phyloP scores from a whole-genome alignment of 345 rosid species.

The Microcos paniculata region DNA sequence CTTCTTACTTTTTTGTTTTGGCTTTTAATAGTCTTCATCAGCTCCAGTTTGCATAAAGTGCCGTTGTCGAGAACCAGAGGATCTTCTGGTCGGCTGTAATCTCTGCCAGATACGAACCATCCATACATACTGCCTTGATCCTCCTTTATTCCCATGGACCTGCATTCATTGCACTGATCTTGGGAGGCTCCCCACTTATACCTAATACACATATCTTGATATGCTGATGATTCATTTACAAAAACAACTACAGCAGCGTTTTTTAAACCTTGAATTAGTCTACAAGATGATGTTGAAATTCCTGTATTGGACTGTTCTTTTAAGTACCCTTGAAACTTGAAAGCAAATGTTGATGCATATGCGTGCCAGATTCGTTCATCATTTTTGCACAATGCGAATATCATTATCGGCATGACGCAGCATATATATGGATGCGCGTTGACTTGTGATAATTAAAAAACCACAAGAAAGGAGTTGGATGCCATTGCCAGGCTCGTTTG shows the following conservation, averaged over 20 bases:
- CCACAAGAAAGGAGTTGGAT: too few relatives aligned
- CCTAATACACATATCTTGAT: background rate
- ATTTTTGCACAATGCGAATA: too few relatives aligned
- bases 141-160: slow-evolving; percentile 77
- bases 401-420: too few relatives aligned
- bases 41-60: slow-evolving; percentile 61
- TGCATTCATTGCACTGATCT: slow-evolving; percentile 83
- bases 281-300: background rate
- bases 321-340: too few relatives aligned
- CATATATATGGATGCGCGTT: too few relatives aligned
- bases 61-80: slow-evolving; percentile 64
- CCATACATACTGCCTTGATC: slow-evolving; percentile 83
- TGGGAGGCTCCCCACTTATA: slow-evolving; percentile 37
- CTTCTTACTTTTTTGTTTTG: background rate
- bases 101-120: slow-evolving; percentile 59
- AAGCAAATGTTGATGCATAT: too few relatives aligned
- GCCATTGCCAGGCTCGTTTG: too few relatives aligned
- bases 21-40: slow-evolving; percentile 40
- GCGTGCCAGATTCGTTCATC: too few relatives aligned
- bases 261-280: background rate
- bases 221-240: background rate
- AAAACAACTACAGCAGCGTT: background rate
- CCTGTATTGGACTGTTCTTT: background rate
- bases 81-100: slow-evolving; percentile 68
- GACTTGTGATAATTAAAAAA: too few relatives aligned